Percentiles rank a stretch among this genome's conserved stretches.
Conservation (phyloP, 805 yeast genomes). For the Candida namnaoensis region DNA sequence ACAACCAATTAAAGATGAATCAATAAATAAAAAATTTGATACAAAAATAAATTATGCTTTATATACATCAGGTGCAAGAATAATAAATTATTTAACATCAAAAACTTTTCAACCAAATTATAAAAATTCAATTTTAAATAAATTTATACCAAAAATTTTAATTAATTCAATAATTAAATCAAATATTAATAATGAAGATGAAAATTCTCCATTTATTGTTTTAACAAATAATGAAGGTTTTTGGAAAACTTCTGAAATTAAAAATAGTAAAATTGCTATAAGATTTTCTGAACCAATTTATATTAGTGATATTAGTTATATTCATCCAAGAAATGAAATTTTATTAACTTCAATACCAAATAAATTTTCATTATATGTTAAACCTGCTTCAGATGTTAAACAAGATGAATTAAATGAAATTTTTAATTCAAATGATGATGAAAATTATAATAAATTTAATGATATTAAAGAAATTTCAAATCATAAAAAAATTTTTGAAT, state of each 20-base stretch:
- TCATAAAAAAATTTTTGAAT: slow-evolving; percentile 18
- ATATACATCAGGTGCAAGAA: slow-evolving; percentile 25
- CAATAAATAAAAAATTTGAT: slow-evolving; percentile 1
- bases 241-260: slow-evolving; percentile 9
- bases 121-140: slow-evolving; percentile 1
- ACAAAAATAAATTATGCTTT: slow-evolving; percentile 25
- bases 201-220: slow-evolving; percentile 12
- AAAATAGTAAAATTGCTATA: slow-evolving; percentile 20
- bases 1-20: neutral
- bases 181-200: neutral
- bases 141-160: too few species aligned
- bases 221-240: slow-evolving; percentile 15
- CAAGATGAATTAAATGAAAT: too few species aligned
- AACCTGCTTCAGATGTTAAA: slow-evolving; percentile 1
- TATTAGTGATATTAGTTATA: slow-evolving; percentile 24
- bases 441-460: slow-evolving; percentile 1
- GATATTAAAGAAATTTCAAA: slow-evolving; percentile 1
- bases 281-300: slow-evolving; percentile 29
- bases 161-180: too few species aligned
- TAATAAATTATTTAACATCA: slow-evolving; percentile 27
- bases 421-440: neutral
- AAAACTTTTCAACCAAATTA: slow-evolving; percentile 17
- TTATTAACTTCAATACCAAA: slow-evolving; percentile 31
- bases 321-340: slow-evolving; percentile 28
- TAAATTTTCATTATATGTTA: slow-evolving; percentile 21